Percentiles rank a stretch among this genome's conserved stretches.
phyloP scores from a whole-genome alignment of 2,329 filamentous ascomycete species.

The Zymoseptoria passerinii region DNA sequence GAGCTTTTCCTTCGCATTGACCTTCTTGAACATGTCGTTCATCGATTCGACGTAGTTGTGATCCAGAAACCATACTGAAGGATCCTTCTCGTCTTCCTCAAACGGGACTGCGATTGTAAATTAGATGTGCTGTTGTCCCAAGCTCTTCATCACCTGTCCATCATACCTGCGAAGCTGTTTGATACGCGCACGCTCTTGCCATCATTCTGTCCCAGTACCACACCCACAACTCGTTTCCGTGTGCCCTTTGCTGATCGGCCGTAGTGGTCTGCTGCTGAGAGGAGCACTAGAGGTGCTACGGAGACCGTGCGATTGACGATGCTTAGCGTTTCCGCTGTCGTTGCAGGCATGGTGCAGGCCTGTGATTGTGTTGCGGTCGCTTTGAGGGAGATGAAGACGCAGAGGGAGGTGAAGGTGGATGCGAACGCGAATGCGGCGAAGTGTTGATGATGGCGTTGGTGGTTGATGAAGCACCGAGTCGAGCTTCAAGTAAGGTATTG shows the following conservation, averaged over 20 bases:
- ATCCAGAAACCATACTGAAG: slow-evolving; percentile 97
- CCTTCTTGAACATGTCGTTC: slow-evolving; percentile 99
- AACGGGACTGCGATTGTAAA: slow-evolving; percentile 64
- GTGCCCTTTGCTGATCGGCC: slow-evolving; percentile 87
- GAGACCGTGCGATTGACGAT: slow-evolving; percentile 92
- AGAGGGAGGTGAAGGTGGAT: neutral
- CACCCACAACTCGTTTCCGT: slow-evolving; percentile 82
- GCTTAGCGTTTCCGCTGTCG: slow-evolving; percentile 90
- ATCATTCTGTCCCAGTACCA: slow-evolving; percentile 89
- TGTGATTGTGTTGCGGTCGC: neutral
- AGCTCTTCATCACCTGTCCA: slow-evolving; percentile 6
- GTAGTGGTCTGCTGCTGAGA: slow-evolving; percentile 97
- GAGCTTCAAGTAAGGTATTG: neutral
- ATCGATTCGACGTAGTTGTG: slow-evolving; percentile 99
- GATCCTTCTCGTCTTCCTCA: slow-evolving; percentile 97
- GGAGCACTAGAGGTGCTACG: slow-evolving; percentile 92
- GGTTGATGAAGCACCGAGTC: neutral
- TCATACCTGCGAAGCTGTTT: slow-evolving; percentile 90
- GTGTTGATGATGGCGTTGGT: slow-evolving; percentile 10
- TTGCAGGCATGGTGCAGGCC: slow-evolving; percentile 70
- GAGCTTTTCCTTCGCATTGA: slow-evolving; percentile 96
- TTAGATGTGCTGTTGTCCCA: neutral
- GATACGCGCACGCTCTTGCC: slow-evolving; percentile 94
- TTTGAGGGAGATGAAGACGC: neutral
- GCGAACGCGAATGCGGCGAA: neutral